phyloP scores from a whole-genome alignment of 2,329 filamentous ascomycete species.

The Apiospora kogelbergensis region DNA sequence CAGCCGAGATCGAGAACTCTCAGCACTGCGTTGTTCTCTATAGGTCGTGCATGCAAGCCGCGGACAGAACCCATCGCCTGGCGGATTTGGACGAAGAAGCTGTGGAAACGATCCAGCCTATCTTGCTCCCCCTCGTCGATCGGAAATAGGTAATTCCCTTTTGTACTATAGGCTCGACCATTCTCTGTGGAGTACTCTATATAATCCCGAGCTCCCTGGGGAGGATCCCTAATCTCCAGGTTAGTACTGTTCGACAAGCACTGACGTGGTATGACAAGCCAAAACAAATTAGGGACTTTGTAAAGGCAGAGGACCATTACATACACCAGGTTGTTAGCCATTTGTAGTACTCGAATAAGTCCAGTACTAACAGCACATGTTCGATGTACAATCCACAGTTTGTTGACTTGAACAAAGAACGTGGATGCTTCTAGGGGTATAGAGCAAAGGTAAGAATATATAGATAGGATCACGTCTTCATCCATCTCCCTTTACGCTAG shows the following conservation, averaged over 20 bases:
- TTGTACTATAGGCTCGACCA: conserved; percentile 69
- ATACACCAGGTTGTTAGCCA: neutral
- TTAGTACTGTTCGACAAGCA: neutral
- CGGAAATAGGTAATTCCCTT: conserved; percentile 70
- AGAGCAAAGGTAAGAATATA: neutral
- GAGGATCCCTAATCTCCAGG: neutral
- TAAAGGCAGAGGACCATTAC: neutral
- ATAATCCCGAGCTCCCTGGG: neutral
- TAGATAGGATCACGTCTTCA: neutral
- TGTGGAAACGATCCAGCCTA: conserved; percentile 80
- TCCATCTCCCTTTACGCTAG: neutral
- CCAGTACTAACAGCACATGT: neutral
- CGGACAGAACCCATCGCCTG: conserved; percentile 32
- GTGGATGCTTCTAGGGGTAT: neutral
- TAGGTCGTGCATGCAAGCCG: conserved; percentile 34
- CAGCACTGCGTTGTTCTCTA: conserved; percentile 31
- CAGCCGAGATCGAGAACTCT: conserved; percentile 64
- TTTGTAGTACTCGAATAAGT: neutral
- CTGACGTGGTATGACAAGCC: neutral
- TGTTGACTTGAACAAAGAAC: neutral
- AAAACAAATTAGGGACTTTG: neutral
- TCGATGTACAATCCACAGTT: neutral
- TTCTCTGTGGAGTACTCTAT: conserved; percentile 48
- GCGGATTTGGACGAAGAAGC: conserved; percentile 68
- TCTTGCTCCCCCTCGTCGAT: conserved; percentile 77